Percentiles rank a stretch among this genome's conserved stretches.
Evolutionary conservation across 2,329 filamentous ascomycete species (phyloP).

Genomic region (Sphaerulina vaccinii): DNA sequence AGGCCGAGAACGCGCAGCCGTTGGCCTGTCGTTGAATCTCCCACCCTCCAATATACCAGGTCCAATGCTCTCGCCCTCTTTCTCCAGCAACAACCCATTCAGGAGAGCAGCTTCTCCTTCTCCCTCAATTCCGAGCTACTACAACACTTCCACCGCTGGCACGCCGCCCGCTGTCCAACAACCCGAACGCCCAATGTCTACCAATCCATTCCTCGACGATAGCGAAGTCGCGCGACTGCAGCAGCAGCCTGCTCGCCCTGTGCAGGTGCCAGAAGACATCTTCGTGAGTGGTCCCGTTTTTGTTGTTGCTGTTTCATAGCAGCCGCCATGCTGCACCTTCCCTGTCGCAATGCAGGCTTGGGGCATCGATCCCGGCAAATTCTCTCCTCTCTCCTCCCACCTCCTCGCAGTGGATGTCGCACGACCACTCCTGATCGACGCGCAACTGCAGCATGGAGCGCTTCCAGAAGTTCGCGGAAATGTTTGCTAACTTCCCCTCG

Average conservation of each 20-base stretch:
- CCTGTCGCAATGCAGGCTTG: constrained; percentile 24
- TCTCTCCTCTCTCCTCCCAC: constrained; percentile 7
- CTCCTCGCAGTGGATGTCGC: neutral
- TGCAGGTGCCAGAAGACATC: constrained; percentile 64
- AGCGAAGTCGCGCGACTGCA: constrained; percentile 25
- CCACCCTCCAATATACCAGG: constrained; percentile 3
- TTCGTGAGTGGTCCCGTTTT: constrained; percentile 62
- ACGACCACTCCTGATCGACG: constrained; percentile 8
- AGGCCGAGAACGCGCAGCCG: constrained; percentile 48
- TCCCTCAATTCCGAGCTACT: constrained; percentile 25
- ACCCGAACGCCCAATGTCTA: constrained; percentile 61
- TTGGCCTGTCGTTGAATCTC: constrained; percentile 19
- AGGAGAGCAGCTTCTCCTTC: constrained; percentile 61
- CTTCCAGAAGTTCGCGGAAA: constrained; percentile 40
- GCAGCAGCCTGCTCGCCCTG: constrained; percentile 32
- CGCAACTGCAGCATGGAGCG: constrained; percentile 38
- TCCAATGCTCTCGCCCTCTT: constrained; percentile 51
- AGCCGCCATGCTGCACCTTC: constrained; percentile 20
- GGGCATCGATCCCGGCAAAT: constrained; percentile 23
- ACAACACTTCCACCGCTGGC: constrained; percentile 6
- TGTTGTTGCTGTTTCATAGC: constrained; percentile 8
- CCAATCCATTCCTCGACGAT: constrained; percentile 69
- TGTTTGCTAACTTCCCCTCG: constrained; percentile 46
- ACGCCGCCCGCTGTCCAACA: constrained; percentile 41
- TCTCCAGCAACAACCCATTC: constrained; percentile 75